A percentile compares a stretch with the other conserved stretches of the same genome.
phyloP scores from a whole-genome alignment of 495 filamentous ascomycete species.

The Penicillium odoratum region DNA sequence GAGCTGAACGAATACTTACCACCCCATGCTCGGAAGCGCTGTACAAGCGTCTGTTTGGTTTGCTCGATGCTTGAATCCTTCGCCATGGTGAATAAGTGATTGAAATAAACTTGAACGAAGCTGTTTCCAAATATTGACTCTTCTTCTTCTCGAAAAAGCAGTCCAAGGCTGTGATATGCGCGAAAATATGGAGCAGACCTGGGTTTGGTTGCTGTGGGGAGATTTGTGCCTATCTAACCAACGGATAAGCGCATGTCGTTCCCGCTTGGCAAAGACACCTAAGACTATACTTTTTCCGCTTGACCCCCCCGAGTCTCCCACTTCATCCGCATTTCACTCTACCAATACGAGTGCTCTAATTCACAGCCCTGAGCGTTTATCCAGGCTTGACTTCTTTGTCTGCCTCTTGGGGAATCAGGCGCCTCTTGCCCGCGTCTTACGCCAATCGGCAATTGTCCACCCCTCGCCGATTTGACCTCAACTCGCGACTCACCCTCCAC shows the following conservation, averaged over 20 bases:
- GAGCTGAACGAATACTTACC: conserved; percentile 50
- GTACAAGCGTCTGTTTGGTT: conserved; percentile 50
- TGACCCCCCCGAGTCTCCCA: conserved; percentile 15
- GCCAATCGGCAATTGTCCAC: conserved; percentile 17
- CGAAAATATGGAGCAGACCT: background rate
- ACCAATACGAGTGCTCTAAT: conserved; percentile 9
- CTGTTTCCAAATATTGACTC: background rate
- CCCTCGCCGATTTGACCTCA: background rate
- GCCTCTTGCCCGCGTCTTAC: conserved; percentile 21
- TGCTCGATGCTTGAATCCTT: conserved; percentile 39
- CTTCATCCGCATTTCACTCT: conserved; percentile 11
- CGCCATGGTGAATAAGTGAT: conserved; percentile 17
- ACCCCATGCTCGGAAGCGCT: conserved; percentile 64
- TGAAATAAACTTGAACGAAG: background rate
- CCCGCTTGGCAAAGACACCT: conserved; percentile 36
- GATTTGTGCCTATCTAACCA: conserved; percentile 2
- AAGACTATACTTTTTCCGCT: conserved; percentile 26
- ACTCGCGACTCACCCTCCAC: background rate
- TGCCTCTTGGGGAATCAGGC: conserved; percentile 17
- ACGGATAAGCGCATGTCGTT: conserved; percentile 24
- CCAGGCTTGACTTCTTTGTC: conserved; percentile 9
- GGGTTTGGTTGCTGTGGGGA: conserved; percentile 5
- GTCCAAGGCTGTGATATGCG: background rate
- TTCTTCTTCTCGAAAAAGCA: background rate
- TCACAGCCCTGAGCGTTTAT: conserved; percentile 10